These are phyloP conservation scores for Rutstroemia sp. DNA, from an alignment of 2,329 filamentous ascomycete genomes.

Conservation along the genomic window DNA sequence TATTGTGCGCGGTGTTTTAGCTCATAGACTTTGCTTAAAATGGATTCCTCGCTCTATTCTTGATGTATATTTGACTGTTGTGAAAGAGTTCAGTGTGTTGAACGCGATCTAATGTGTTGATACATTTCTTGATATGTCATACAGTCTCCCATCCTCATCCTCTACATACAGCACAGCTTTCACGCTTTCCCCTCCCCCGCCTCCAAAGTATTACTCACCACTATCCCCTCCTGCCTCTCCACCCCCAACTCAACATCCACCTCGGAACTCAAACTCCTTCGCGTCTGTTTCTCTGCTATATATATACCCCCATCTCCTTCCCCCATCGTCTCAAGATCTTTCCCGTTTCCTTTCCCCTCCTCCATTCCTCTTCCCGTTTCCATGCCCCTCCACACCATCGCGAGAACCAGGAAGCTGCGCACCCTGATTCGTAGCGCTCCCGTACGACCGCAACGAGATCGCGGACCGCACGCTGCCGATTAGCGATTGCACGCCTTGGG, in stretches of 20 bases:
- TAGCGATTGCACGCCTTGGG: background rate
- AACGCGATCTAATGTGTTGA: no score
- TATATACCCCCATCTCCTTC: background rate
- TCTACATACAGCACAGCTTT: no score
- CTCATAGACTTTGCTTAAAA: background rate
- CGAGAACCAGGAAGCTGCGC: no score
- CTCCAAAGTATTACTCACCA: slow-evolving; percentile 6
- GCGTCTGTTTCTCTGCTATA: background rate
- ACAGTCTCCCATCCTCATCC: no score
- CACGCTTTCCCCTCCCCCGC: background rate
- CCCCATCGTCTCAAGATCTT: background rate
- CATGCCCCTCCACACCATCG: no score
- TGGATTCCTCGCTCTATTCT: background rate
- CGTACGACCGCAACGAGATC: background rate
- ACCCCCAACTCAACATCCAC: background rate
- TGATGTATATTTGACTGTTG: no score
- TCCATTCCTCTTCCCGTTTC: no score
- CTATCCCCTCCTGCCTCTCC: background rate
- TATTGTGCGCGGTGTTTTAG: background rate
- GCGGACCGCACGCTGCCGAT: background rate
- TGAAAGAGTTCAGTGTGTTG: no score
- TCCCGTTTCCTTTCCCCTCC: no score
- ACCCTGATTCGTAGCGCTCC: background rate
- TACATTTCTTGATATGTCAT: no score
- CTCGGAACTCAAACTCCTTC: background rate